A percentile compares a stretch with the other conserved stretches of the same genome.
Evolutionary conservation across 2,329 filamentous ascomycete genomes (phyloP).

Genomic region (Chaetothyriales sp.): DNA sequence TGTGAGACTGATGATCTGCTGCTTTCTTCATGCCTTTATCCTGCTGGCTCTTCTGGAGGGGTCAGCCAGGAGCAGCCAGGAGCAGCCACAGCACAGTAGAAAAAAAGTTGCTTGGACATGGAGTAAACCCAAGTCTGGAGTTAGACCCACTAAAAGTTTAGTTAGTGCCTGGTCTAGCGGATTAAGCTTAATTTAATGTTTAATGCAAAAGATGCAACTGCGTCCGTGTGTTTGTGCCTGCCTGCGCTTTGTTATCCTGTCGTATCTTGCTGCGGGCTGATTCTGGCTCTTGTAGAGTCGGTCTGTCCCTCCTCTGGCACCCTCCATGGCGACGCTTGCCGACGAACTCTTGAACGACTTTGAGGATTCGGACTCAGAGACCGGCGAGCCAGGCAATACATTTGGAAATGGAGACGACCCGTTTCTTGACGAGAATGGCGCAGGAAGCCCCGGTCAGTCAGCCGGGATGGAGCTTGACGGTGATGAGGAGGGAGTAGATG

Average conservation of each 20-base stretch:
- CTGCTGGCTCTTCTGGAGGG: no score
- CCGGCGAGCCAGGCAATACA: conserved; percentile 43
- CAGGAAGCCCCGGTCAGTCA: conserved; percentile 19
- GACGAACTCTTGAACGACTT: conserved; percentile 89
- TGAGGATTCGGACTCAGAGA: conserved; percentile 69
- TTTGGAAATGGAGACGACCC: conserved; percentile 29
- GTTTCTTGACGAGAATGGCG: conserved; percentile 10
- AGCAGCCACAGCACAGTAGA: no score
- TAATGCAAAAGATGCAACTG: background rate
- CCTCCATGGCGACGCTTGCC: conserved; percentile 67
- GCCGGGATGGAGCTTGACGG: conserved; percentile 24
- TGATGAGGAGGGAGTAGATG: conserved; percentile 18
- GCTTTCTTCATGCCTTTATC: no score
- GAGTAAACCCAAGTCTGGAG: no score
- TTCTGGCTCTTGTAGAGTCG: background rate
- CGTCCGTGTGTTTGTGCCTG: background rate
- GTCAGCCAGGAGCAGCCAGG: no score
- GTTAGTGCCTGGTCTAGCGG: no score
- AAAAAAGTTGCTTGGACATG: no score
- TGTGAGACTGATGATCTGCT: no score
- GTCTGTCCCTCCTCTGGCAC: background rate
- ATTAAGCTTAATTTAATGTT: background rate
- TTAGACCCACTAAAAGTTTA: no score
- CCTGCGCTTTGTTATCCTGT: background rate
- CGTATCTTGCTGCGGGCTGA: background rate